These are phyloP conservation scores for Geotrichum australiense DNA, from an alignment of 1,139 yeast species.

Conservation along the genomic window DNA sequence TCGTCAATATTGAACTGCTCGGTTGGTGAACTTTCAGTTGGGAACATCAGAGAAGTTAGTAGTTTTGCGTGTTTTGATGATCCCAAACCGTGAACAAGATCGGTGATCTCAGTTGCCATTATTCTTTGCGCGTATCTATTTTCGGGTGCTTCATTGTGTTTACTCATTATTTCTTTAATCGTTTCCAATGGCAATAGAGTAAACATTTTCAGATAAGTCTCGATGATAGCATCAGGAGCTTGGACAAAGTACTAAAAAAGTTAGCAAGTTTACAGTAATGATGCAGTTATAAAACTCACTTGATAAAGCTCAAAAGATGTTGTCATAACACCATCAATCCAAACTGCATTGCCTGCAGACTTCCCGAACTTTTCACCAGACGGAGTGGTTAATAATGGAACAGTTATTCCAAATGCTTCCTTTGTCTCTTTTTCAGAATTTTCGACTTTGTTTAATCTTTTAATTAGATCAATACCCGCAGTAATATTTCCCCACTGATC, in stretches of 20 bases:
- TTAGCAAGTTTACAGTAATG: conserved; percentile 8
- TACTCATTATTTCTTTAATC: conserved; percentile 46
- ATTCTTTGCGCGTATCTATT: conserved; percentile 64
- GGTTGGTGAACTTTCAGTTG: conserved; percentile 29
- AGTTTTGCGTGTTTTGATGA: conserved; percentile 59
- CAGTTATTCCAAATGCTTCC: conserved; percentile 70
- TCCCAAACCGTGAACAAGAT: conserved; percentile 78
- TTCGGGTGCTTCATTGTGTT: conserved; percentile 55
- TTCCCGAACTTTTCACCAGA: conserved; percentile 94
- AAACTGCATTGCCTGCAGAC: conserved; percentile 94
- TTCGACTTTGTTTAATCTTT: conserved; percentile 40
- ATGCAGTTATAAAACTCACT: conserved; percentile 13
- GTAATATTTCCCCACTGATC: conserved; percentile 99
- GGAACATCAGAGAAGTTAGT: conserved; percentile 60
- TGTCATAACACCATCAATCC: conserved; percentile 66
- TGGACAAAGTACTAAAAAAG: conserved; percentile 55
- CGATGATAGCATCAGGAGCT: conserved; percentile 71
- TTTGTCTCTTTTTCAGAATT: conserved; percentile 11
- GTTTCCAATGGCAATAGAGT: conserved; percentile 64
- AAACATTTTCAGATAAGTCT: conserved; percentile 60
- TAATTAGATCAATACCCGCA: conserved; percentile 86
- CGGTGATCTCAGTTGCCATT: conserved; percentile 80
- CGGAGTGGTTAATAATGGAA: conserved; percentile 81
- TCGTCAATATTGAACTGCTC: conserved; percentile 37
- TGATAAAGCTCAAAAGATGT: conserved; percentile 81